Base-by-base conservation (phyloP, 192 early-diverging fungal genomes). In the Anaeromyces robustus region DNA sequence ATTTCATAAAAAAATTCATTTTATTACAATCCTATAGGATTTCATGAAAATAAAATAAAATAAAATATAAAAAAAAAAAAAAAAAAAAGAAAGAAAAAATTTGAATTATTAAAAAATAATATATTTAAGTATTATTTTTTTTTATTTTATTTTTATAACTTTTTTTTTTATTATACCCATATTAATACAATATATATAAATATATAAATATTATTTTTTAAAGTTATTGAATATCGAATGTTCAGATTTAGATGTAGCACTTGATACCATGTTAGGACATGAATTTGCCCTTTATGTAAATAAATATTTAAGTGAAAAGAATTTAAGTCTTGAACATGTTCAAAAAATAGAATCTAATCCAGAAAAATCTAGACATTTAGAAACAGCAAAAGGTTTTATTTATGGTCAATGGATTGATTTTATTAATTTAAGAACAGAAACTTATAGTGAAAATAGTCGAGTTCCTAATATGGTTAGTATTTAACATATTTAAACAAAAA, bases 351-450 rank as follows among this genome's bases (percentile, higher is more conserved):
- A 91, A 77, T 86, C 88, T 80, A 98, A 98, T 83, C 98, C 98
- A 12, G 96, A 96, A 68, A 93, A 94, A 83, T 95, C 94, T 59
- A 99, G 98, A 87, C 98, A 99, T 86, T 85, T 99, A 77, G 97
- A 99, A 85, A 99, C 98, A 0, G 98, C 98, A 1, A 98, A 95
- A 17, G 92, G 91, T 37, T 92, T 89, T 31, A 85, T 99, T 5
- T 89, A 94, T 80, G 95, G 89, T 22, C 86, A 89, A 82, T 84
- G 89, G 32, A 85, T 98, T 16, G 98, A 99, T 86, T 98, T 99
- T 88, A 96, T 97, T 29, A 97, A 98, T 84, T 85, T 99, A 82
- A 87, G 98, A 30, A 95, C 92, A 30, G 98, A 99, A 83, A 89
- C 91, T 12, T 99, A 99, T 86, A 86, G 88, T 41, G 91, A 93